phyloP scores from a whole-genome alignment of 768 basidiomycete genomes.

The Hygrophorus pudorinus region DNA sequence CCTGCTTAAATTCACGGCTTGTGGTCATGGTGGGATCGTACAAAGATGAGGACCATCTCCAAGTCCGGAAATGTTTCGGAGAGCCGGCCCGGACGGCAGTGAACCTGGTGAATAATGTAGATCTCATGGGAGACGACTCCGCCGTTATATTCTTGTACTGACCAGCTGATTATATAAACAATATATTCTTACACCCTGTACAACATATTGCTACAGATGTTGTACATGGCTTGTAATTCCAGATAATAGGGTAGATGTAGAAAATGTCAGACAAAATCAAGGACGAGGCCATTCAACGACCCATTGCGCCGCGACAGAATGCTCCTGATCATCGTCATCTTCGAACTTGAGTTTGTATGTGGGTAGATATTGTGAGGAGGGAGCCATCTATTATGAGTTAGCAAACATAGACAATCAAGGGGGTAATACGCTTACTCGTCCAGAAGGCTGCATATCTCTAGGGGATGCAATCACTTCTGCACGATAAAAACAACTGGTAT shows the following conservation, averaged over 20 bases:
- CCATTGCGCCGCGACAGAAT: slow-evolving; percentile 63
- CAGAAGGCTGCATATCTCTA: slow-evolving; percentile 26
- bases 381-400: slow-evolving; percentile 16
- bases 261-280: no score
- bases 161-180: no score
- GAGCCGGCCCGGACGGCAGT: not conserved
- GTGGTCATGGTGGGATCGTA: slow-evolving; percentile 12
- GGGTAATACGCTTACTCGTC: slow-evolving; percentile 20
- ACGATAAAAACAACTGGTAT: slow-evolving; percentile 86
- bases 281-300: slow-evolving; percentile 72
- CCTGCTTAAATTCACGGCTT: slow-evolving; percentile 10
- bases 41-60: slow-evolving; percentile 7
- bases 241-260: not conserved
- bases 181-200: no score
- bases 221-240: no score
- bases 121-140: no score
- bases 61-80: no score
- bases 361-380: slow-evolving; percentile 39
- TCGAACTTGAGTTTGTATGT: slow-evolving; percentile 80
- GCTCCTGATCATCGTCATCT: slow-evolving; percentile 80
- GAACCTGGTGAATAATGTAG: no score
- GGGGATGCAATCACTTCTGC: slow-evolving; percentile 76
- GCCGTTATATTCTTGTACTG: no score
- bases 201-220: no score
- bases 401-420: not conserved